Percentiles rank a stretch among this genome's conserved stretches.
Evolutionary conservation across 148 eudicot species (phyloP).

Genomic region (Camellia granthamiana): DNA sequence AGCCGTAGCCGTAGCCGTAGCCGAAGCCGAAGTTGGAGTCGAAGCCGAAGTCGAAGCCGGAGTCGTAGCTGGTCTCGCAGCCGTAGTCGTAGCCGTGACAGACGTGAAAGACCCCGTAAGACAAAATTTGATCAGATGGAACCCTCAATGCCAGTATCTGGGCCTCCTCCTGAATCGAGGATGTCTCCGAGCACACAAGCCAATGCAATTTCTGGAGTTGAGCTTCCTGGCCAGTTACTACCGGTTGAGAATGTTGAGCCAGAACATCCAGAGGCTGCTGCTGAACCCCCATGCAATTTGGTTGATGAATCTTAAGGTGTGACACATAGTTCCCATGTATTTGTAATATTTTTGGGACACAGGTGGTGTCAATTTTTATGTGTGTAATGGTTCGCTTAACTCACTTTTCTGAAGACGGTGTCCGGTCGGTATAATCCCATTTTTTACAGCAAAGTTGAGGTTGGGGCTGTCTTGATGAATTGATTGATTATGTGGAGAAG

Average conservation of each 20-base stretch:
- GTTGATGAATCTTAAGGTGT: slow-evolving; percentile 22
- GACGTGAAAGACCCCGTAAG: slow-evolving; percentile 45
- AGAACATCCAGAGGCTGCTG: slow-evolving; percentile 7
- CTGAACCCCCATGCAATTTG: slow-evolving; percentile 8
- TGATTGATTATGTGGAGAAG: not conserved
- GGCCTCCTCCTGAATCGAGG: slow-evolving; percentile 22
- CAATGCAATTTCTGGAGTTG: slow-evolving; percentile 25
- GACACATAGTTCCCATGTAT: not conserved
- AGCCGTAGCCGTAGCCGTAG: slow-evolving; percentile 64
- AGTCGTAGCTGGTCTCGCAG: slow-evolving; percentile 43
- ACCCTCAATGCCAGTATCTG: slow-evolving; percentile 23
- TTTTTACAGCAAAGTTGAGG: not conserved
- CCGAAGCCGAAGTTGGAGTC: slow-evolving; percentile 44
- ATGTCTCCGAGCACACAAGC: slow-evolving; percentile 21
- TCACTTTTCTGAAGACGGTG: not conserved
- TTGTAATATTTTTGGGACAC: not conserved
- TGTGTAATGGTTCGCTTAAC: not conserved
- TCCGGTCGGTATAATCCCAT: not conserved
- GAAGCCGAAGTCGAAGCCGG: slow-evolving; percentile 49
- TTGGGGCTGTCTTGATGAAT: not conserved
- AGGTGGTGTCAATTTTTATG: not conserved
- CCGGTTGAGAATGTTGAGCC: slow-evolving; percentile 13
- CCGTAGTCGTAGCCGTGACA: slow-evolving; percentile 36
- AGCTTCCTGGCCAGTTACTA: slow-evolving; percentile 17
- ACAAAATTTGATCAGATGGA: slow-evolving; percentile 55